phyloP scores from a whole-genome alignment of 2,329 filamentous ascomycete genomes.

The Fusarium longipes region DNA sequence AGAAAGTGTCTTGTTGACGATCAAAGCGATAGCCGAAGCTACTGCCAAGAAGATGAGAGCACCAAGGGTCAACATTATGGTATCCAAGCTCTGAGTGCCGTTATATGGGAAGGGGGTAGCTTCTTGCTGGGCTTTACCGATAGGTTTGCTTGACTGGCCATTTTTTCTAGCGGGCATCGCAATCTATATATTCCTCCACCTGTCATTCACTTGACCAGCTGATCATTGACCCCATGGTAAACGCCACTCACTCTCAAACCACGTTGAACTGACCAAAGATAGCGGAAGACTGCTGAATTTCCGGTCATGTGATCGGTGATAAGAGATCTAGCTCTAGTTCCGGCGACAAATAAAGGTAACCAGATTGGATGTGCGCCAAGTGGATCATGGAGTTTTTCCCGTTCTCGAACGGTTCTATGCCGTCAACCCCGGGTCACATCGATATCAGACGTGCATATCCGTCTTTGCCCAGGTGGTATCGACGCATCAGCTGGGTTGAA shows the following conservation, averaged over 20 bases:
- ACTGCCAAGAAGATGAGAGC: constrained; percentile 14
- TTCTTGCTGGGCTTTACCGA: neutral
- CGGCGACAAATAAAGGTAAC: constrained; percentile 6
- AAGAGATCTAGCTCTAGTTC: constrained; percentile 1
- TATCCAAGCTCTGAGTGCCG: neutral
- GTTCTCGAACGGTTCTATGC: constrained; percentile 25
- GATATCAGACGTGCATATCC: constrained; percentile 14
- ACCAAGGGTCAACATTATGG: constrained; percentile 23
- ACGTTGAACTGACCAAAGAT: constrained; percentile 4
- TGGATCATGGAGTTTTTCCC: constrained; percentile 19
- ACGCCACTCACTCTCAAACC: constrained; percentile 8
- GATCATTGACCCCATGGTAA: neutral
- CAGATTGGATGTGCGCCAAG: constrained; percentile 16
- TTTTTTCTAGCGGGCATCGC: neutral
- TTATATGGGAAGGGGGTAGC: neutral
- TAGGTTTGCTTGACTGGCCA: neutral
- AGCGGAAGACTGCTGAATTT: constrained; percentile 15
- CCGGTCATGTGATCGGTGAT: constrained; percentile 41
- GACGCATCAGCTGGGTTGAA: constrained; percentile 33
- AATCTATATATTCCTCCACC: constrained; percentile 18
- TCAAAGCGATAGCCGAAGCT: constrained; percentile 7
- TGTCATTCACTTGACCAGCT: constrained; percentile 1
- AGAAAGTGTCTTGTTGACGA: constrained; percentile 11
- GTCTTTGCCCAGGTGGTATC: neutral
- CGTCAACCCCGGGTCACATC: constrained; percentile 26